A percentile compares a stretch with the other conserved stretches of the same genome.
phyloP scores from a whole-genome alignment of 2,329 filamentous ascomycete species.

The Arthrobotrys sphaeroides region DNA sequence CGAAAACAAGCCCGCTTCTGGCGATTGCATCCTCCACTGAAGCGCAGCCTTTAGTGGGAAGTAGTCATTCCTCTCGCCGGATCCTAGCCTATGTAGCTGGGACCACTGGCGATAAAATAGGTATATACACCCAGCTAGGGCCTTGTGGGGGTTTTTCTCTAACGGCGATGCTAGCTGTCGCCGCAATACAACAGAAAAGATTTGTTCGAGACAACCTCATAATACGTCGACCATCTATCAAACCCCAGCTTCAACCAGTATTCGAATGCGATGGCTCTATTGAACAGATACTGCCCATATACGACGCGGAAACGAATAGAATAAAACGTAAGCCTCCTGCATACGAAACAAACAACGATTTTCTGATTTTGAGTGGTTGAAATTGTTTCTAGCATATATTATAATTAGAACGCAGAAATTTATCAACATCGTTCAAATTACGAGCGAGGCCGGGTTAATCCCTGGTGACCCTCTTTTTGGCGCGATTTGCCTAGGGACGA shows the following conservation, averaged over 20 bases:
- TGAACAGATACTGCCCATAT: conserved; percentile 34
- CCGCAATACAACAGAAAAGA: conserved; percentile 15
- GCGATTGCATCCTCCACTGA: conserved; percentile 25
- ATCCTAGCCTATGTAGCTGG: conserved; percentile 40
- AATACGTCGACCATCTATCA: conserved; percentile 29
- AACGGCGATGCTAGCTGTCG: conserved; percentile 6
- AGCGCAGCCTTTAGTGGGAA: conserved; percentile 17
- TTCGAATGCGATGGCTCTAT: conserved; percentile 36
- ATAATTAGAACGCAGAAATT: conserved; percentile 24
- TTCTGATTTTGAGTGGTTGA: background rate
- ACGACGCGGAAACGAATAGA: conserved; percentile 17
- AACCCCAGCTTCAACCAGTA: conserved; percentile 13
- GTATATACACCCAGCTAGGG: background rate
- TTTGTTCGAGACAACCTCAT: background rate
- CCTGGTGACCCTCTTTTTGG: background rate
- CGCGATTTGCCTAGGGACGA: conserved; percentile 8
- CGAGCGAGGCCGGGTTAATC: background rate
- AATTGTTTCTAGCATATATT: conserved; percentile 16
- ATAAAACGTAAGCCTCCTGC: conserved; percentile 10
- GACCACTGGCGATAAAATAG: conserved; percentile 14
- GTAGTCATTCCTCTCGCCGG: conserved; percentile 16
- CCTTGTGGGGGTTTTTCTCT: no score
- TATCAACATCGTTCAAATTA: conserved; percentile 27
- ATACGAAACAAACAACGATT: background rate
- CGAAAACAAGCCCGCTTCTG: conserved; percentile 40